A percentile compares a stretch with the other conserved stretches of the same genome.
Evolutionary conservation across 1,284 basidiomycete species (phyloP).

Genomic region (Termitomyces sp.): DNA sequence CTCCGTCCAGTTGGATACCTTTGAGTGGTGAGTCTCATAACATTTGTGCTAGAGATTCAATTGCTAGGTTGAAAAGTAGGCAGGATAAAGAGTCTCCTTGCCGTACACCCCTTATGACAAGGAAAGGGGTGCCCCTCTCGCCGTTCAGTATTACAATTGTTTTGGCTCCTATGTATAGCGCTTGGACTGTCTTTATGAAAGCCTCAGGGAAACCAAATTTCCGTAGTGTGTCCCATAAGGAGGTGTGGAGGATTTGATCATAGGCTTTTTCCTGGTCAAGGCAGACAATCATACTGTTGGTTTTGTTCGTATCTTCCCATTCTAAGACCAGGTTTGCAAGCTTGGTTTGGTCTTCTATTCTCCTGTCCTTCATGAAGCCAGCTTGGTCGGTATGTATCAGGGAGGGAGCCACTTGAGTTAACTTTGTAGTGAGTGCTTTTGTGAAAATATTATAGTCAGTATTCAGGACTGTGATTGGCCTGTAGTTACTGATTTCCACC

Average conservation of each 20-base stretch:
- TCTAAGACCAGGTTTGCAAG: not conserved
- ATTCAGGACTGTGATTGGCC: not conserved
- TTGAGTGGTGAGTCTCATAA: conserved; percentile 11
- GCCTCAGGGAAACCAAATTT: conserved; percentile 15
- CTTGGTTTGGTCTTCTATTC: not conserved
- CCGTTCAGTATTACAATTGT: conserved; percentile 26
- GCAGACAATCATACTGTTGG: conserved; percentile 16
- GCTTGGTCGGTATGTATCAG: conserved; percentile 16
- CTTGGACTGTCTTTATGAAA: conserved; percentile 25
- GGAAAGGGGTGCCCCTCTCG: conserved; percentile 20
- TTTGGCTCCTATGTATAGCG: conserved; percentile 27
- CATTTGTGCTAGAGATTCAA: conserved; percentile 10
- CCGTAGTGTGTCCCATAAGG: conserved; percentile 26
- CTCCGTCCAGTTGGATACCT: conserved; percentile 24
- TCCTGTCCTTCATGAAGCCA: not conserved
- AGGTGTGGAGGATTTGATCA: conserved; percentile 19
- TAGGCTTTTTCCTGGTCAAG: conserved; percentile 30
- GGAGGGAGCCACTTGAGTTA: conserved; percentile 5
- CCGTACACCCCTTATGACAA: conserved; percentile 29
- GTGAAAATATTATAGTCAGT: no score
- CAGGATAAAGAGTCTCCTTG: conserved; percentile 11
- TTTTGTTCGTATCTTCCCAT: conserved; percentile 20
- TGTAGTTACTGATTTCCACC: not conserved
- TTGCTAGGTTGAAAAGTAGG: not conserved
- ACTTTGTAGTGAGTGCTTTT: no score